Evolutionary conservation across 768 basidiomycete genomes (phyloP).

Genomic region (Suillus subalutaceus): DNA sequence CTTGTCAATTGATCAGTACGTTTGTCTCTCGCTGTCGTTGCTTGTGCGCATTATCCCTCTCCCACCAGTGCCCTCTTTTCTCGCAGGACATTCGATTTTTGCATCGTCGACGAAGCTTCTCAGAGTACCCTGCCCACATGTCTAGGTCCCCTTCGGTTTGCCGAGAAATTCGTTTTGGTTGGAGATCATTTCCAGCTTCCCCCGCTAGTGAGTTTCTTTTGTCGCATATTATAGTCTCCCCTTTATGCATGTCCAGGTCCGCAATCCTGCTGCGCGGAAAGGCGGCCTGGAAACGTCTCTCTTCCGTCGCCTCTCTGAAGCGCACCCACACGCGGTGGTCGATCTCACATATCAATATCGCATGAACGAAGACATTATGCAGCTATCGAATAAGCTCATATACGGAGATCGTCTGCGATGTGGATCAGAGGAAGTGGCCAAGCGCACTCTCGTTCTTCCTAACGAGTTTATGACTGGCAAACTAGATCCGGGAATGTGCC

Average conservation of each 20-base stretch:
- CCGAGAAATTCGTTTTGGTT: slow-evolving; percentile 90
- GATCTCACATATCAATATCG: slow-evolving; percentile 90
- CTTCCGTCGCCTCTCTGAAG: slow-evolving; percentile 86
- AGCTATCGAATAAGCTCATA: slow-evolving; percentile 83
- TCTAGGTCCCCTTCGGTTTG: slow-evolving; percentile 88
- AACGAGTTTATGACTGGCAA: slow-evolving; percentile 43
- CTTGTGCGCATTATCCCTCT: slow-evolving; percentile 10
- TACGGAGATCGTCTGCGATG: slow-evolving; percentile 79
- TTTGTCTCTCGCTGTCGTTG: slow-evolving; percentile 17
- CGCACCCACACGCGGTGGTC: slow-evolving; percentile 83
- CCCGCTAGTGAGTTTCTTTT: slow-evolving; percentile 65
- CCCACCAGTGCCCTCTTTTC: slow-evolving; percentile 74
- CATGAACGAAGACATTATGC: slow-evolving; percentile 97
- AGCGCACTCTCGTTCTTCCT: slow-evolving; percentile 57
- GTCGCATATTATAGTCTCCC: neutral
- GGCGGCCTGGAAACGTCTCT: slow-evolving; percentile 89
- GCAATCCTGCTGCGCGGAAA: slow-evolving; percentile 74
- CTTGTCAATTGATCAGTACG: slow-evolving; percentile 91
- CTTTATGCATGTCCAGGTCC: slow-evolving; percentile 57
- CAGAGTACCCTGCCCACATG: slow-evolving; percentile 97
- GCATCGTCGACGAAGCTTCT: slow-evolving; percentile 97
- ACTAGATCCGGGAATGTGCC: slow-evolving; percentile 33
- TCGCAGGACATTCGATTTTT: slow-evolving; percentile 88
- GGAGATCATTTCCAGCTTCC: slow-evolving; percentile 98
- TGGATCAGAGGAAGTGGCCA: slow-evolving; percentile 74